Base-by-base conservation (phyloP, 2,329 filamentous ascomycete species). In the Sporothrix brunneoviolacea region DNA sequence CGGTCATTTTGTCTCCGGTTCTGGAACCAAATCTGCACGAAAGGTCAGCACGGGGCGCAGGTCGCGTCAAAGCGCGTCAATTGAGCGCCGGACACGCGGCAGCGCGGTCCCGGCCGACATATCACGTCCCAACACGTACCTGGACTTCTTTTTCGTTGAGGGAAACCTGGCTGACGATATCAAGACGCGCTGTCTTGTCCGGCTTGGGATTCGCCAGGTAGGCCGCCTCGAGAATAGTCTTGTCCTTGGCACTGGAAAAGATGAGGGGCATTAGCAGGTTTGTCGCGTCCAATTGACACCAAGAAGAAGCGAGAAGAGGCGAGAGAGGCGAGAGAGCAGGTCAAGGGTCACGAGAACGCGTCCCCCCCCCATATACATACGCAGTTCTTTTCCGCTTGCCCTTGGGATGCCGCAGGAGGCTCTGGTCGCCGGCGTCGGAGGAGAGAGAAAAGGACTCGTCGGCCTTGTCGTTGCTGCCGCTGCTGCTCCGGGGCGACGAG, bases 141-240 rank as follows among this genome's bases (percentile, higher is more conserved):
- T 96, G 91, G 33, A 96, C 89, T 73, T 96, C 91, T 68, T 95
- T 96, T 71, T 96, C 91, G 58, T 88, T 91, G 56, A 97, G 76
- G 21, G 88, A 86, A 54, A 96, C 90, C 68, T 83, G 86, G 69
- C 81, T 80, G 54, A 94, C 88, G 57, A 97, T 90, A 52, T 84
- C 83, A 41, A 88, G 77, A 70, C 91, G 88, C 67, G 88, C 86
- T 50, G 83, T 78, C 70, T 95, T 96, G 71, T 95, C 91, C 30
- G 91, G 91, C 68, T 95, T 96, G 7, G 88, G 81, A 65, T 96
- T 94, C 55, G 75, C 79, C 60, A 80, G 77, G 64, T 95, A 96
- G 53, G 91, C 89, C 32, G 86, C 78, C 68, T 96, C 91, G 54
- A 96, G 82, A 48, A 94, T 80, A 47, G 84, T 80, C 71, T 95